phyloP scores from a whole-genome alignment of 2,329 filamentous ascomycete species.

The Calonectria pseudoreteaudii region DNA sequence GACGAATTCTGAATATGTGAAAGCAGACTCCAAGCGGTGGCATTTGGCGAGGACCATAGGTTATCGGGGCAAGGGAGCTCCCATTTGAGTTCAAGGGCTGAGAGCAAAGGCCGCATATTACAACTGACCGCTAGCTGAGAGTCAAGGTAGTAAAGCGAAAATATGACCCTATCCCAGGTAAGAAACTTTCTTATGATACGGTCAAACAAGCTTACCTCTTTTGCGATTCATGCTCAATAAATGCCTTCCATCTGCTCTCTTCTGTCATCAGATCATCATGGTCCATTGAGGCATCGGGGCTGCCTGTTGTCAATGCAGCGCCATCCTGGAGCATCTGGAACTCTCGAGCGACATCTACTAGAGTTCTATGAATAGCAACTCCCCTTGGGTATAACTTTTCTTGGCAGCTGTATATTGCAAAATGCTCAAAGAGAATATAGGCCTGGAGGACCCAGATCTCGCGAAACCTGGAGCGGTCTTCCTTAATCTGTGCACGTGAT shows the following conservation, averaged over 20 bases:
- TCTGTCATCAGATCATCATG: constrained; percentile 6
- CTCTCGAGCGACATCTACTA: constrained; percentile 17
- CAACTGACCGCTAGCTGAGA: constrained; percentile 22
- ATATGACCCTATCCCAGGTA: constrained; percentile 9
- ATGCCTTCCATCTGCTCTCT: constrained; percentile 17
- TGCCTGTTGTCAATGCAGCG: constrained; percentile 8
- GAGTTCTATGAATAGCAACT: constrained; percentile 9
- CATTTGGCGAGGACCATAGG: constrained; percentile 19
- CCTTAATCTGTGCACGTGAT: constrained; percentile 7
- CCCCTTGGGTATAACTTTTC: constrained; percentile 20
- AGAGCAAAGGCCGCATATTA: constrained; percentile 22
- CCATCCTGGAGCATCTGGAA: constrained; percentile 24
- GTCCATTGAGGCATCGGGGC: constrained; percentile 10
- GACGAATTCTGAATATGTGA: constrained; percentile 20
- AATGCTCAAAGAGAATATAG: constrained; percentile 24
- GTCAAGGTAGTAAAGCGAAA: constrained; percentile 25
- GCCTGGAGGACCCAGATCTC: constrained; percentile 25
- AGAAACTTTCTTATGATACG: not conserved
- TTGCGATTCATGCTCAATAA: constrained; percentile 20
- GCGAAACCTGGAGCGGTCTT: constrained; percentile 18
- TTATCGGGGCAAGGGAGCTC: constrained; percentile 25
- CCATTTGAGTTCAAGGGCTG: constrained; percentile 23
- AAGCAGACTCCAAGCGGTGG: constrained; percentile 18
- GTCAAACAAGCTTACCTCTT: constrained; percentile 4
- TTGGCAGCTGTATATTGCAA: constrained; percentile 24